Evolutionary conservation across 2,329 filamentous ascomycete species (phyloP).

Genomic region (Fusarium concolor): DNA sequence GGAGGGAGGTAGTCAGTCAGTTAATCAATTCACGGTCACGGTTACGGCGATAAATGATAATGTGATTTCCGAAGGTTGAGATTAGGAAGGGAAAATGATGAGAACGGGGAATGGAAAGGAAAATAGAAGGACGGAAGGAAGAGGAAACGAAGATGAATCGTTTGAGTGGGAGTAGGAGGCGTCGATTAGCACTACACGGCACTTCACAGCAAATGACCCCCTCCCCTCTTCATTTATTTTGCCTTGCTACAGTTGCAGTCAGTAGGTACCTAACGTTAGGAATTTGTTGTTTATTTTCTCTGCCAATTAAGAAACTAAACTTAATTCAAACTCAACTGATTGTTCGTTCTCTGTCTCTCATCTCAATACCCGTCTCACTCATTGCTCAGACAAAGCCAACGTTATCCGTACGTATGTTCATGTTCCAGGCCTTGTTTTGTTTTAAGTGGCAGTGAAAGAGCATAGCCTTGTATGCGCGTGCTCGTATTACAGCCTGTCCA

Average conservation of each 20-base stretch:
- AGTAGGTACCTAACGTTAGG: not conserved
- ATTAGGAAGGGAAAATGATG: constrained; percentile 5
- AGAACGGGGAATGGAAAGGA: not conserved
- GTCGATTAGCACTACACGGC: constrained; percentile 36
- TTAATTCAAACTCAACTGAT: not conserved
- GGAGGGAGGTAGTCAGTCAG: no score
- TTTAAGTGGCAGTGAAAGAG: constrained; percentile 18
- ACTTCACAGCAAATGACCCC: constrained; percentile 7
- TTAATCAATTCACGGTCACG: constrained; percentile 13
- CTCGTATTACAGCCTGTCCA: not conserved
- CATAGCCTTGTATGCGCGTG: constrained; percentile 12
- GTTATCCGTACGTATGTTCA: not conserved
- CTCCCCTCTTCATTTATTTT: constrained; percentile 11
- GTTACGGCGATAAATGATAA: not conserved
- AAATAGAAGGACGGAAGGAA: constrained; percentile 3
- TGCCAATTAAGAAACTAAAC: not conserved
- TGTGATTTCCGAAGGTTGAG: not conserved
- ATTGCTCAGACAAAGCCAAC: constrained; percentile 1
- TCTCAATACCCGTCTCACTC: constrained; percentile 1
- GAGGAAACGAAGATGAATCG: constrained; percentile 15
- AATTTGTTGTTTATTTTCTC: not conserved
- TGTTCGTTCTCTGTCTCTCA: not conserved
- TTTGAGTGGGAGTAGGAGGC: constrained; percentile 39
- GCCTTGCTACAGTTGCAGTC: not conserved
- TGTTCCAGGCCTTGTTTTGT: constrained; percentile 17